A percentile compares a stretch with the other conserved stretches of the same genome.
Conservation (phyloP, 306 rosid genomes). For the Vigna trinervia region DNA sequence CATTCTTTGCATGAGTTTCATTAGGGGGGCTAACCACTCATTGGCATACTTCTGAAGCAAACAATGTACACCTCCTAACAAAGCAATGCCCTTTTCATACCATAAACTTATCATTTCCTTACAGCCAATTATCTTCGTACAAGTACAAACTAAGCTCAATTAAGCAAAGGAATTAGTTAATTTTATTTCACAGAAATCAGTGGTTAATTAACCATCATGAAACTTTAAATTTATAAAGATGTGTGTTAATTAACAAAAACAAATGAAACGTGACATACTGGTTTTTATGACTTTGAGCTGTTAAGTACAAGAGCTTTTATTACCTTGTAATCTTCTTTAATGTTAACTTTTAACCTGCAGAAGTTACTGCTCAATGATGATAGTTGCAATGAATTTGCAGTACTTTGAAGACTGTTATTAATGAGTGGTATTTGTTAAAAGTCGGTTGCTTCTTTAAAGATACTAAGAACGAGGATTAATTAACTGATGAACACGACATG, state of each 20-base stretch:
- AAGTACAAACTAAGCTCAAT: too few relatives aligned
- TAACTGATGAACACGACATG: background rate
- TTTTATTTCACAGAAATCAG: too few relatives aligned
- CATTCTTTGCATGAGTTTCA: constrained; percentile 66
- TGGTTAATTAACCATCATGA: too few relatives aligned
- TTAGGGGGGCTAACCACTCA: constrained; percentile 62
- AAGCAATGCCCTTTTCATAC: constrained; percentile 47
- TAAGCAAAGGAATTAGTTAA: too few relatives aligned
- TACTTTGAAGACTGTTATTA: constrained; percentile 31
- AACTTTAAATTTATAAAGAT: too few relatives aligned
- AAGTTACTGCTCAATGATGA: constrained; percentile 31
- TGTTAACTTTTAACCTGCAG: constrained; percentile 12
- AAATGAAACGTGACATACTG: too few relatives aligned
- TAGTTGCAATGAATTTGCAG: constrained; percentile 9
- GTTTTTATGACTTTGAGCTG: constrained; percentile 9
- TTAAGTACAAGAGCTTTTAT: constrained; percentile 31
- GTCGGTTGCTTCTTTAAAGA: constrained; percentile 29
- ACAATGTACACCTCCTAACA: constrained; percentile 49
- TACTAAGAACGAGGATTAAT: constrained; percentile 32
- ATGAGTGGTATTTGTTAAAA: constrained; percentile 25
- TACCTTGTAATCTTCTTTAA: constrained; percentile 18
- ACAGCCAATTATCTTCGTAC: too few relatives aligned
- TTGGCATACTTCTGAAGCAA: constrained; percentile 61
- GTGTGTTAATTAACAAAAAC: too few relatives aligned
- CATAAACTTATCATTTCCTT: constrained; percentile 21